Evolutionary conservation across 805 yeast species (phyloP).

Genomic region (Saturnispora serradocipensis): DNA sequence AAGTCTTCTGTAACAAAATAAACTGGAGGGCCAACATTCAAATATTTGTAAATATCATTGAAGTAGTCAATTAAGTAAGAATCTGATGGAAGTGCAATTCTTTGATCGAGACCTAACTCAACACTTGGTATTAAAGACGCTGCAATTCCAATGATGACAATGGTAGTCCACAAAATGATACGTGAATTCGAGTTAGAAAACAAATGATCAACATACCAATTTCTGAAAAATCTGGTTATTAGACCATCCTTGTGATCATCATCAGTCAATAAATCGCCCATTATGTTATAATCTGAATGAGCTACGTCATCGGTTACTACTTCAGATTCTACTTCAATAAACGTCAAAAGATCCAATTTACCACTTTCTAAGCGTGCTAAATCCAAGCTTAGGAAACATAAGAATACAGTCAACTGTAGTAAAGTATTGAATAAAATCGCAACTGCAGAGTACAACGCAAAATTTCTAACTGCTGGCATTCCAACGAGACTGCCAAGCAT

Average conservation of each 20-base stretch:
- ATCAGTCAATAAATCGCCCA: slow-evolving; percentile 15
- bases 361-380: slow-evolving; percentile 50
- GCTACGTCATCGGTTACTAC: not conserved
- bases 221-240: slow-evolving; percentile 34
- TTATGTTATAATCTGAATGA: slow-evolving; percentile 11
- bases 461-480: slow-evolving; percentile 95
- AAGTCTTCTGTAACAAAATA: slow-evolving; percentile 70
- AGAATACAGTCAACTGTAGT: slow-evolving; percentile 74
- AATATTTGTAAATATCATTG: slow-evolving; percentile 58
- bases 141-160: slow-evolving; percentile 58
- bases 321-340: slow-evolving; percentile 28
- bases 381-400: slow-evolving; percentile 61
- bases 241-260: slow-evolving; percentile 17
- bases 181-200: slow-evolving; percentile 39
- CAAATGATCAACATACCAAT: slow-evolving; percentile 51
- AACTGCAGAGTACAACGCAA: slow-evolving; percentile 84
- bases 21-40: slow-evolving; percentile 87
- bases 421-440: slow-evolving; percentile 71
- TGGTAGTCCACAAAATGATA: slow-evolving; percentile 43
- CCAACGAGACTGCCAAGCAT: slow-evolving; percentile 68
- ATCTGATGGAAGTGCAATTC: slow-evolving; percentile 74
- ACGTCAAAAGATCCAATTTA: slow-evolving; percentile 55
- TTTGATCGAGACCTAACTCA: slow-evolving; percentile 78
- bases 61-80: slow-evolving; percentile 80
- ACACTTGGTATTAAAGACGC: slow-evolving; percentile 60